Evolutionary conservation across 2,329 filamentous ascomycete species (phyloP), one percentile per base, ranked within the genome.

Genomic region (Beauveria pseudobassiana): DNA sequence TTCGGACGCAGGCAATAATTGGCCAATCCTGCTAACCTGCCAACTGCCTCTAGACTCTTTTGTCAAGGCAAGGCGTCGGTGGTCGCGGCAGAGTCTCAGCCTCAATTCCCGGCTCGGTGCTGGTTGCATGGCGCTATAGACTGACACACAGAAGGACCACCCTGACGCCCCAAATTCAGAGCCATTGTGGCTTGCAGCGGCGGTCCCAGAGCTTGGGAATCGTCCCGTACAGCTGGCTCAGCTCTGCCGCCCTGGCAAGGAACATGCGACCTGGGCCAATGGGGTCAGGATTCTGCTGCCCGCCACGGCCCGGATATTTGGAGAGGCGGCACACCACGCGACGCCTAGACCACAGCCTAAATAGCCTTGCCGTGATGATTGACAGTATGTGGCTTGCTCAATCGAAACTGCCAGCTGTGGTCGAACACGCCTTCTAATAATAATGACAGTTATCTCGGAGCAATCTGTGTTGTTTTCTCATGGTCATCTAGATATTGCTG

Each of bases 241-340:
- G 57, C 57, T 59, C 16, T 30, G 34, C 26, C 34, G 57, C 46
- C 48, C 48, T 28, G 48, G 34, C 20, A 26, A 42, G 46, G 30
- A 34, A 49, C 55, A 14, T 40, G 18, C n/a, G 10, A 24, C n/a
- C 42, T 40, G 20, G 16, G 12, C 22, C 48, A 22, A 51, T 43
- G 20, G 38, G 57, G 5, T 14, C 24, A 30, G 30, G 20, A 24
- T 42, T 40, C 22, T 22, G 34, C 46, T 45, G 46, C 22, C 34
- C 57, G 52, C 48, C 57, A 45, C 46, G 56, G 56, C 48, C 56
- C 56, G 57, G 57, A 49, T 43, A 52, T 51, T 52, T 59, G 48
- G 57, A 30, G 46, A 51, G 38, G 9, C 6, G 48, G 30, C 57
- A 42, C 57, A 40, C 43, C 55, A 58, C 56, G 42, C 56, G 14